Base-by-base conservation (phyloP, 495 filamentous ascomycete genomes). In the Tuber magnatum region DNA sequence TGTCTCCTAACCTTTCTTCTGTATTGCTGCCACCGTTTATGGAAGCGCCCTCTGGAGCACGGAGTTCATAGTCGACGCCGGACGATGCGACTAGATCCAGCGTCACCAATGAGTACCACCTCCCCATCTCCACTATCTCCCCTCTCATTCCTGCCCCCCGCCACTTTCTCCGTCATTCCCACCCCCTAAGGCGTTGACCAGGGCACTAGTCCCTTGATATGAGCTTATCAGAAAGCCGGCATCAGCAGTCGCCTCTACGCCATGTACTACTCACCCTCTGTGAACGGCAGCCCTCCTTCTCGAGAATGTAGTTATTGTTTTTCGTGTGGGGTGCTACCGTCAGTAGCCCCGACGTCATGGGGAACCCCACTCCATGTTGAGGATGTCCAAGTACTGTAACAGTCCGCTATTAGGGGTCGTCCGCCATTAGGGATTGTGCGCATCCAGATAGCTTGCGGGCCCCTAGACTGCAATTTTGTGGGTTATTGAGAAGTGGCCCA, bases 221-320 rank as follows among this genome's bases (percentile, higher is more conserved):
- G 81, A 97, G 93, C 75, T 93, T 92, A 18, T 94, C 91, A 38
- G 93, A 97, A 98, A 0, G 93, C 94, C 2, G 94, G 94, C 86
- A 92, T 88, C 3, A 97, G 86, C 71, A 90, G 89, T 79, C 90
- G 92, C 94, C 83, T 97, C 94, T 2, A 92, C 91, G 9, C 97
- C 85, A 18, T 97, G 84, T 0, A 98, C 77, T 0, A 94, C 94
- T 38, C 73, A 77, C 6, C 41, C 44, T 0, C 94, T 94, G 43
- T 0, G 43, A 44, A 44, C 82, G 9, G 87, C 7, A 86, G 80
- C 0, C 68, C 43, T 0, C 94, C 93, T 81, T 97, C 97, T 0
- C 94, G 94, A 18, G 14, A 65, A 88, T 78, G 79, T 94, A 97
- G 32, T 92, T 89, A 80, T 97, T 97, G 74, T 85, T 90, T 76